These are phyloP conservation scores for Mallotus japonicus DNA, from an alignment of 441 rosid genomes.

Conservation along the genomic window DNA sequence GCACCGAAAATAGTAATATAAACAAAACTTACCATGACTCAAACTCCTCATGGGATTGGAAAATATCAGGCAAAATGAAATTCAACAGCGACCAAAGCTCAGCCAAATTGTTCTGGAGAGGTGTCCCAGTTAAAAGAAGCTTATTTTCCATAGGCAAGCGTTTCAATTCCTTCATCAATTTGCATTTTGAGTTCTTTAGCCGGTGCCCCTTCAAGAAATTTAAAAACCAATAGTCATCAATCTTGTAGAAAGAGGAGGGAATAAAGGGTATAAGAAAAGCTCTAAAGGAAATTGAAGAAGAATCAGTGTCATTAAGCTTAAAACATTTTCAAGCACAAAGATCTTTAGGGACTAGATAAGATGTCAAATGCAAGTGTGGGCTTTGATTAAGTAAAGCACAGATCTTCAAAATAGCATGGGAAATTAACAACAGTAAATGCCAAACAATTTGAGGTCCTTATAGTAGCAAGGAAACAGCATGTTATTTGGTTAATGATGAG, in stretches of 20 bases:
- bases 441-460: background rate
- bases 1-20: background rate
- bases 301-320: background rate
- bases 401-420: background rate
- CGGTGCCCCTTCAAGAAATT: slow-evolving; percentile 77
- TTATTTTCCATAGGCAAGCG: slow-evolving; percentile 60
- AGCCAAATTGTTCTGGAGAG: slow-evolving; percentile 89
- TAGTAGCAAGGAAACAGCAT: background rate
- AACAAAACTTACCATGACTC: slow-evolving; percentile 71
- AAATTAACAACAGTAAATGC: background rate
- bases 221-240: background rate
- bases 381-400: background rate
- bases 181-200: slow-evolving; percentile 84
- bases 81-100: slow-evolving; percentile 97
- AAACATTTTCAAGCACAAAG: background rate
- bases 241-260: too few species aligned
- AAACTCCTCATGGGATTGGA: slow-evolving; percentile 89
- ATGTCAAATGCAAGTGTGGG: background rate
- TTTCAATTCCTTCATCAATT: slow-evolving; percentile 66
- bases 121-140: slow-evolving; percentile 93
- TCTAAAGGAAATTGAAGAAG: background rate
- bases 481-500: background rate
- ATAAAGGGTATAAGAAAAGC: too few species aligned
- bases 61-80: slow-evolving; percentile 94
- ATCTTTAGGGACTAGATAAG: background rate